A percentile compares a stretch with the other conserved stretches of the same genome.
Evolutionary conservation across 2,329 filamentous ascomycete species (phyloP).

Genomic region (Diplodia seriata): DNA sequence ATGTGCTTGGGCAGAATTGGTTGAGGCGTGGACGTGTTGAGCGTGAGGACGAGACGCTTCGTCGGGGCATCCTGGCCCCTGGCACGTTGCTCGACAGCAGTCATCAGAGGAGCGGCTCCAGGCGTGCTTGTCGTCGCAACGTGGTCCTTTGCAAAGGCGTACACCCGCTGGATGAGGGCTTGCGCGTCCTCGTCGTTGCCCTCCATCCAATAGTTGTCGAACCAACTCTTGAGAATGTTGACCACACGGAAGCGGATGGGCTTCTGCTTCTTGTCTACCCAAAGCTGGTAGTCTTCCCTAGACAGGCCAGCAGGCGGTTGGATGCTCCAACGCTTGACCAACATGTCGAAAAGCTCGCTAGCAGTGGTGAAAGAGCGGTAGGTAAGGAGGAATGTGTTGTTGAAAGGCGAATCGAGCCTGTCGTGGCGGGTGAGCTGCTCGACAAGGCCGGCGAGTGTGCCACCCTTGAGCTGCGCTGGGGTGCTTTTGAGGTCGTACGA

Average conservation of each 20-base stretch:
- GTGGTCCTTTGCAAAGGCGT: conserved; percentile 87
- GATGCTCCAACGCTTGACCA: conserved; percentile 90
- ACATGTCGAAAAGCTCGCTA: conserved; percentile 86
- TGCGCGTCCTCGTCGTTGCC: conserved; percentile 82
- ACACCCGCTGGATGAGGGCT: conserved; percentile 85
- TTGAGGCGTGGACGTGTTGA: conserved; percentile 80
- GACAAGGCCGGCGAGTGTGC: conserved; percentile 85
- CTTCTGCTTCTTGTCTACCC: conserved; percentile 95
- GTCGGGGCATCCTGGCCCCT: conserved; percentile 86
- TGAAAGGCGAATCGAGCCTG: conserved; percentile 92
- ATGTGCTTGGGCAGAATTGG: conserved; percentile 98
- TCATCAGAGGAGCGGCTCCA: conserved; percentile 82
- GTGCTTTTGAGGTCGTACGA: conserved; percentile 85
- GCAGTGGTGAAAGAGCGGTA: conserved; percentile 95
- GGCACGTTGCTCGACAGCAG: conserved; percentile 85
- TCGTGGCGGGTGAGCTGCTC: conserved; percentile 96
- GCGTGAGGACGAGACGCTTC: conserved; percentile 84
- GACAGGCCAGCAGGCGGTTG: conserved; percentile 86
- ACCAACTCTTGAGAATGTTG: conserved; percentile 98
- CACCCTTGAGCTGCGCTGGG: conserved; percentile 81
- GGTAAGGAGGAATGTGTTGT: conserved; percentile 96
- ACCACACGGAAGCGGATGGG: conserved; percentile 94
- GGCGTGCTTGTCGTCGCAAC: conserved; percentile 94
- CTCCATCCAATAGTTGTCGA: conserved; percentile 99
- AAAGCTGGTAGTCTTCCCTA: conserved; percentile 78